These are phyloP conservation scores for Microbotryomycetes sp. DNA, from an alignment of 1,284 basidiomycete species.

Conservation along the genomic window DNA sequence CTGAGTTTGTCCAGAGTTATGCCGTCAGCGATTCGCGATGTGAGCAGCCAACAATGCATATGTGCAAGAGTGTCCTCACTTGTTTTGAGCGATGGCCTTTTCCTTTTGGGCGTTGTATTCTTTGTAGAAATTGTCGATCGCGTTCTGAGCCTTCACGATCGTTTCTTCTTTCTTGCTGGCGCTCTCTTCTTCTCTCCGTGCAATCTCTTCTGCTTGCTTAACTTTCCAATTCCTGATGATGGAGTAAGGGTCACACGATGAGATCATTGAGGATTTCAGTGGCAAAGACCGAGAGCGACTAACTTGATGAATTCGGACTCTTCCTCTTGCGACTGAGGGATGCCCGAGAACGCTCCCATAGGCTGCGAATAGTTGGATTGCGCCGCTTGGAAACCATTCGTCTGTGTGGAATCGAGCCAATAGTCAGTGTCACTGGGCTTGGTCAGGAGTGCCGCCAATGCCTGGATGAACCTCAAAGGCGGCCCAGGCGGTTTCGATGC, in stretches of 20 bases:
- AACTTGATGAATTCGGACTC: slow-evolving; percentile 84
- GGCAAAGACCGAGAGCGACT: slow-evolving; percentile 31
- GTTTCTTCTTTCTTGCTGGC: slow-evolving; percentile 76
- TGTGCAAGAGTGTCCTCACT: slow-evolving; percentile 56
- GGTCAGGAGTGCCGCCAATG: not conserved
- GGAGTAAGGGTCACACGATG: not conserved
- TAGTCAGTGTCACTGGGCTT: slow-evolving; percentile 8
- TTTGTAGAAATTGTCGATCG: slow-evolving; percentile 94
- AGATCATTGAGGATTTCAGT: not conserved
- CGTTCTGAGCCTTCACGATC: slow-evolving; percentile 77
- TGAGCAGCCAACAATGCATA: not conserved
- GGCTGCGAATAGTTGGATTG: slow-evolving; percentile 53
- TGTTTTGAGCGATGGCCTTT: slow-evolving; percentile 88
- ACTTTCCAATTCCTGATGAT: slow-evolving; percentile 71
- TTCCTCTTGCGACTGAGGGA: slow-evolving; percentile 51
- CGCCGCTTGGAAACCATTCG: slow-evolving; percentile 41
- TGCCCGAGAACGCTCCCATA: slow-evolving; percentile 42
- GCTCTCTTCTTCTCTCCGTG: slow-evolving; percentile 67
- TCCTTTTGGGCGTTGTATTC: slow-evolving; percentile 89
- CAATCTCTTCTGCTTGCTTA: slow-evolving; percentile 78
- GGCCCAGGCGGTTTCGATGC: not conserved
- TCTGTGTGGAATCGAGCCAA: slow-evolving; percentile 35
- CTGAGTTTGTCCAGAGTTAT: slow-evolving; percentile 44
- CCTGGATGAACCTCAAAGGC: not conserved
- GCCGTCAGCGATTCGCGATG: not conserved